Conservation (phyloP, 352 stramenopile species). For the Globisporangium nodosum region DNA sequence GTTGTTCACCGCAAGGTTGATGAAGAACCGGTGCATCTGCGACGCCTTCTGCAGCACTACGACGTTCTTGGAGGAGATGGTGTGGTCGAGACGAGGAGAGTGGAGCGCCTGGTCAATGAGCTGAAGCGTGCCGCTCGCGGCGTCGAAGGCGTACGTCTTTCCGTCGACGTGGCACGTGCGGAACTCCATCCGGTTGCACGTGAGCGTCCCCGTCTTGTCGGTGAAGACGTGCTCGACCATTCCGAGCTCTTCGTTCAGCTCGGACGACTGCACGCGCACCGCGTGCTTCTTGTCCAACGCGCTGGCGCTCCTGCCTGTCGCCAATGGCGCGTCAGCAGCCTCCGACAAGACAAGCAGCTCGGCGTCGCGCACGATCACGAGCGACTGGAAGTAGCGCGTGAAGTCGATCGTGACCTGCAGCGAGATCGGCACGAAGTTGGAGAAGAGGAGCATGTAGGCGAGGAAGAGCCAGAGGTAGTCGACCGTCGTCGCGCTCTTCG, state of each 20-base stretch:
- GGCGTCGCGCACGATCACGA: conserved; percentile 61
- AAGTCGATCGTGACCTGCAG: conserved; percentile 89
- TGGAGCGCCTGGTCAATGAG: conserved; percentile 11
- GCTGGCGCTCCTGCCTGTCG: neutral
- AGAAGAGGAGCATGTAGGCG: conserved; percentile 89
- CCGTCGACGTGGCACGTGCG: conserved; percentile 89
- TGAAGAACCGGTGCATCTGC: conserved; percentile 31
- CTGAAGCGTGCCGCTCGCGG: conserved; percentile 18
- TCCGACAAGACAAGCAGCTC: conserved; percentile 47
- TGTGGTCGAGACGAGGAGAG: neutral
- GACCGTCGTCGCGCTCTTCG: conserved; percentile 23
- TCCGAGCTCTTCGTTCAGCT: conserved; percentile 90
- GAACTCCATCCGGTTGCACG: conserved; percentile 93
- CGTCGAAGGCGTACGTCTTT: conserved; percentile 39
- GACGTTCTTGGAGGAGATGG: neutral
- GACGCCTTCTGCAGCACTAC: conserved; percentile 13
- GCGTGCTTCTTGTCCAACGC: conserved; percentile 34
- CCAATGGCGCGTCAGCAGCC: neutral
- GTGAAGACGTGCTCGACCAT: conserved; percentile 97
- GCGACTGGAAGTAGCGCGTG: conserved; percentile 75
- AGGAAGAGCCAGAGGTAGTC: conserved; percentile 55
- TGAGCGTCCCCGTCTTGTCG: conserved; percentile 92
- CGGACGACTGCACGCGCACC: conserved; percentile 70
- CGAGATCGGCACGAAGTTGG: conserved; percentile 91
- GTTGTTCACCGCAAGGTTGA: conserved; percentile 63